phyloP scores from a whole-genome alignment of 306 rosid species.

The Canavalia ensiformis region DNA sequence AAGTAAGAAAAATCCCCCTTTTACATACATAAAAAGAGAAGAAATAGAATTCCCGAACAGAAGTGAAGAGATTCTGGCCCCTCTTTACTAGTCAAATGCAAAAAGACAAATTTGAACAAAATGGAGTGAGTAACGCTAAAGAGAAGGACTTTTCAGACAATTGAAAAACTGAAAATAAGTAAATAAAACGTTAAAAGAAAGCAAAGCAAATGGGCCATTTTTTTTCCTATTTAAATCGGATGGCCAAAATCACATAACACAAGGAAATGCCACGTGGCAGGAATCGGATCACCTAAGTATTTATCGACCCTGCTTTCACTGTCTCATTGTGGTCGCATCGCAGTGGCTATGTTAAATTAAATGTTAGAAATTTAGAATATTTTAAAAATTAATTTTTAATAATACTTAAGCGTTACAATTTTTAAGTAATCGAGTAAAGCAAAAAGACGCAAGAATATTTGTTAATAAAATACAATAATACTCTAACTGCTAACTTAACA shows the following conservation, averaged over 20 bases:
- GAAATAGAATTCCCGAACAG: not conserved
- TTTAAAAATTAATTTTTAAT: not conserved
- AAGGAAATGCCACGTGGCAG: conserved; percentile 29
- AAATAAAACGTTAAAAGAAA: not conserved
- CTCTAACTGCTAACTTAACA: not conserved
- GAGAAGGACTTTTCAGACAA: conserved; percentile 28
- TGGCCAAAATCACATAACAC: conserved; percentile 31
- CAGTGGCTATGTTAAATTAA: not conserved
- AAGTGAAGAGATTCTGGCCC: conserved; percentile 41
- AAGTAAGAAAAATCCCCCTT: not conserved
- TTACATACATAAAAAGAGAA: not conserved
- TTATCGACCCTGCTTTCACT: conserved; percentile 9
- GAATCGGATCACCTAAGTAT: conserved; percentile 12
- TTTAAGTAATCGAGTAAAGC: not conserved
- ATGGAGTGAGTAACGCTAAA: conserved; percentile 52
- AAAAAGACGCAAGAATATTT: not conserved
- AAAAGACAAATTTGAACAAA: conserved; percentile 55
- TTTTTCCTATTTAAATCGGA: conserved; percentile 22
- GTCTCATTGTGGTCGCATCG: conserved; percentile 1
- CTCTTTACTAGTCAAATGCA: conserved; percentile 54
- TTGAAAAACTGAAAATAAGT: not conserved
- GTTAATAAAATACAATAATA: not conserved
- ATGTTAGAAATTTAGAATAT: not conserved
- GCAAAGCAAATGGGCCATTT: conserved; percentile 21
- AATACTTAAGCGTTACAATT: not conserved